Evolutionary conservation across 2,329 filamentous ascomycete genomes (phyloP), one percentile per base, ranked within the genome.

Genomic region (Cladosporium sp.): DNA sequence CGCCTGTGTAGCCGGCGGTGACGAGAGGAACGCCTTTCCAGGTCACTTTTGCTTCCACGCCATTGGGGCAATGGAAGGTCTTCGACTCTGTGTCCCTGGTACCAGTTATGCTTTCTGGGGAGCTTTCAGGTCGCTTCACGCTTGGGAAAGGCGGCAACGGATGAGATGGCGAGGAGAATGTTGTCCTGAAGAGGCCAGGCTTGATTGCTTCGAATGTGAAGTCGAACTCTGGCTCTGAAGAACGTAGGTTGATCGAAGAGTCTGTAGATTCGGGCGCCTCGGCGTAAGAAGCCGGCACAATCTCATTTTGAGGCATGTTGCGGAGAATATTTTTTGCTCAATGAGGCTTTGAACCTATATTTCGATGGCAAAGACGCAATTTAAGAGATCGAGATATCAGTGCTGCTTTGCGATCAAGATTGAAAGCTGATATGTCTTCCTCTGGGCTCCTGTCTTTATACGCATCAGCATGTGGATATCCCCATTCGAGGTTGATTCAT

Each of bases 81-180:
- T 17, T 41, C 22, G 24, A 47, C 13, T n/a, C 13, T 1, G 43
- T n/a, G 12, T 50, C 47, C 1, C 22, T 27, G 13, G 41, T 19
- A 3, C 32, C 13, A 2, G 22, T 32, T 7, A 44, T n/a, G 4
- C 17, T 7, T 11, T 64, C 53, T 1, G 76, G 75, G 13, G 41
- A 20, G 3, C 17, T 30, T 5, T 64, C 54, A 1, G 77, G 76
- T n/a, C 72, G 71, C 7, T 64, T 65, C 4, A 80, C 74, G 49
- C 82, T 85, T 7, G 84, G 84, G 59, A 81, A 80, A 1, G 84
- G 84, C 22, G 85, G 82, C 2, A 86, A 63, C 6, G 80, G 80
- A 59, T 88, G 84, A 2, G 74, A 73, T 12, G 73, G 61, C 0
- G 84, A 84, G 1, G 78, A 76, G 61, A 88, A 88, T 0, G 82